Evolutionary conservation across 768 basidiomycete species (phyloP).

Genomic region (Mycena vitilis): DNA sequence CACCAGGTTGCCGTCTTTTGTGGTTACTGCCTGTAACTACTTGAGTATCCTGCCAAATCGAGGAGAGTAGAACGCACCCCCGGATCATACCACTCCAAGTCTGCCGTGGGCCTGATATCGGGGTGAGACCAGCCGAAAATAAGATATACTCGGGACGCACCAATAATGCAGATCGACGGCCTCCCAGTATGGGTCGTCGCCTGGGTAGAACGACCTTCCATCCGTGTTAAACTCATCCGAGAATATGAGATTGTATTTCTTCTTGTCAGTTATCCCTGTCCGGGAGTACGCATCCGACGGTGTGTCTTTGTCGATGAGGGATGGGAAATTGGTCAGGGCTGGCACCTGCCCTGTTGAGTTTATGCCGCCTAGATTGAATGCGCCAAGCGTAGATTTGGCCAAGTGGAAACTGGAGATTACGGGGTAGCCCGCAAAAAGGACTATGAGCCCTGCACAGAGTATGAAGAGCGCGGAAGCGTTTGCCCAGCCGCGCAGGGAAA

Average conservation of each 20-base stretch:
- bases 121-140: conserved; percentile 20
- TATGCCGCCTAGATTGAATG: conserved; percentile 80
- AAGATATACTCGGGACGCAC: conserved; percentile 48
- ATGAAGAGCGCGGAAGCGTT: conserved; percentile 70
- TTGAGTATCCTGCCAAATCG: not conserved
- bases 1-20: conserved; percentile 79
- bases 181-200: conserved; percentile 90
- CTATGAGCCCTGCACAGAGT: conserved; percentile 64
- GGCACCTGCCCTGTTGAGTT: conserved; percentile 82
- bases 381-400: conserved; percentile 44
- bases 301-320: conserved; percentile 83
- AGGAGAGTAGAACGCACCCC: conserved; percentile 52
- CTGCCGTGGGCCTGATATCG: conserved; percentile 67
- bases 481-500: conserved; percentile 70
- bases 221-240: conserved; percentile 72
- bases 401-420: conserved; percentile 53
- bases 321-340: conserved; percentile 65
- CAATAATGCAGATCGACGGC: conserved; percentile 90
- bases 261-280: conserved; percentile 45
- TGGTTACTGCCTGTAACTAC: conserved; percentile 68
- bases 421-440: conserved; percentile 80
- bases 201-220: conserved; percentile 77
- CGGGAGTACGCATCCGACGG: conserved; percentile 67
- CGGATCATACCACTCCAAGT: conserved; percentile 89
- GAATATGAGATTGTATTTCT: conserved; percentile 64